phyloP scores from a whole-genome alignment of 2,329 filamentous ascomycete species.

The Pseudopyricularia cyperi region DNA sequence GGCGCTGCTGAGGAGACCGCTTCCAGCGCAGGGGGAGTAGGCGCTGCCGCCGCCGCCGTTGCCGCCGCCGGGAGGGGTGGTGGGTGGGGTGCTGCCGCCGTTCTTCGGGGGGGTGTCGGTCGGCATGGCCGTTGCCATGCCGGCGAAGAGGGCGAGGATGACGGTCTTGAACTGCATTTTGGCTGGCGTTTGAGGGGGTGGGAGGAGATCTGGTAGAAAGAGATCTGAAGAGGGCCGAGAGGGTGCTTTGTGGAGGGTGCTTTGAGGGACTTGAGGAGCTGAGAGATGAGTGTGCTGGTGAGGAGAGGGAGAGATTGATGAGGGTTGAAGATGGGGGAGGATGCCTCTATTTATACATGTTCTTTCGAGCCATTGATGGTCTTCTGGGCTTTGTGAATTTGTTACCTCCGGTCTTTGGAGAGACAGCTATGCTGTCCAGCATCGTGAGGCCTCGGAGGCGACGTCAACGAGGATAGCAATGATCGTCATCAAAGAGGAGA shows the following conservation, averaged over 20 bases:
- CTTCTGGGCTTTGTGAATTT: neutral
- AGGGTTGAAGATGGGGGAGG: neutral
- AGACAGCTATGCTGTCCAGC: neutral
- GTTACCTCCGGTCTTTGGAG: neutral
- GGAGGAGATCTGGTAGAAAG: neutral
- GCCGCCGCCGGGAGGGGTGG: constrained; percentile 12
- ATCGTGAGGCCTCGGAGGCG: neutral
- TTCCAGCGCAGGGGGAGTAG: constrained; percentile 26
- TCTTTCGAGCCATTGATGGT: neutral
- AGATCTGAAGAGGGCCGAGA: no score
- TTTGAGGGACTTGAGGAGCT: neutral
- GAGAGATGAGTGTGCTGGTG: neutral
- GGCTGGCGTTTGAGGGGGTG: neutral
- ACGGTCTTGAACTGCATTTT: constrained; percentile 1
- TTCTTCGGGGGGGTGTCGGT: neutral
- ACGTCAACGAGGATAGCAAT: neutral
- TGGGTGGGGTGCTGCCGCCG: constrained; percentile 12
- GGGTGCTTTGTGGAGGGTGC: neutral
- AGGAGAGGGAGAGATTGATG: neutral
- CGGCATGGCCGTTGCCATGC: neutral
- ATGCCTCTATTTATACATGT: neutral
- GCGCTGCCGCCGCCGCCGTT: constrained; percentile 17
- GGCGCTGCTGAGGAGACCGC: constrained; percentile 23
- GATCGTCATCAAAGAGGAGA: neutral
- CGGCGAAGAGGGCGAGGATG: neutral